These are phyloP conservation scores for Scedosporium aurantiacum DNA, from an alignment of 2,329 filamentous ascomycete genomes.

Conservation along the genomic window DNA sequence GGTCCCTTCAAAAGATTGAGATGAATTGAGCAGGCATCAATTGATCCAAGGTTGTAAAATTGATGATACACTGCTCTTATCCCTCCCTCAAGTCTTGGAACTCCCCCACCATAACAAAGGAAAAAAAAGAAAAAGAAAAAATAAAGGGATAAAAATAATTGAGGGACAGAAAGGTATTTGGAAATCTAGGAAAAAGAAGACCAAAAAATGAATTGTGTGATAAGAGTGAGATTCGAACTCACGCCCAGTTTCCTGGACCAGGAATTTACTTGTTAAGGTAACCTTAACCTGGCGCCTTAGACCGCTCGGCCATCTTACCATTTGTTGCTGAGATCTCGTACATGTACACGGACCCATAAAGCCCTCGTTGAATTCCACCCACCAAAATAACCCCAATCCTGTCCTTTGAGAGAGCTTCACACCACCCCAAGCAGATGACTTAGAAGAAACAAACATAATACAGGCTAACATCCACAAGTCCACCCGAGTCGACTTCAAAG, in stretches of 20 bases:
- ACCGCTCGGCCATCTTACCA: constrained; percentile 2
- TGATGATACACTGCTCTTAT: background rate
- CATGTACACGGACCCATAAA: background rate
- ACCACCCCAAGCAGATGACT: too few species aligned
- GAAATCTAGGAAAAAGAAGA: background rate
- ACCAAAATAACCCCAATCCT: too few species aligned
- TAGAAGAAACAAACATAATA: too few species aligned
- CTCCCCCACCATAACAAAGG: background rate
- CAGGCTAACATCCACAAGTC: background rate
- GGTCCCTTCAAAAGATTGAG: background rate
- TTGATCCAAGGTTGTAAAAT: too few species aligned
- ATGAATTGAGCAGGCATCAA: too few species aligned
- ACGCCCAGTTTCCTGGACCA: constrained; percentile 1
- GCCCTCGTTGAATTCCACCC: background rate
- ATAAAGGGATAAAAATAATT: background rate
- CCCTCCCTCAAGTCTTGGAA: background rate
- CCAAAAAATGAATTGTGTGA: background rate
- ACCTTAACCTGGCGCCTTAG: constrained; percentile 2
- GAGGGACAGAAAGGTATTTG: background rate
- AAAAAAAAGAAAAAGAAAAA: constrained; percentile 1
- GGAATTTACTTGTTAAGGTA: constrained; percentile 3
- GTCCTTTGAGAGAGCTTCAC: too few species aligned
- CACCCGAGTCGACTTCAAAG: background rate
- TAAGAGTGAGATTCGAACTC: constrained; percentile 1
- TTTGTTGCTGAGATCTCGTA: background rate